A percentile compares a stretch with the other conserved stretches of the same genome.
Evolutionary conservation across 1,139 yeast species (phyloP).

Genomic region (Komagataea norvegica): DNA sequence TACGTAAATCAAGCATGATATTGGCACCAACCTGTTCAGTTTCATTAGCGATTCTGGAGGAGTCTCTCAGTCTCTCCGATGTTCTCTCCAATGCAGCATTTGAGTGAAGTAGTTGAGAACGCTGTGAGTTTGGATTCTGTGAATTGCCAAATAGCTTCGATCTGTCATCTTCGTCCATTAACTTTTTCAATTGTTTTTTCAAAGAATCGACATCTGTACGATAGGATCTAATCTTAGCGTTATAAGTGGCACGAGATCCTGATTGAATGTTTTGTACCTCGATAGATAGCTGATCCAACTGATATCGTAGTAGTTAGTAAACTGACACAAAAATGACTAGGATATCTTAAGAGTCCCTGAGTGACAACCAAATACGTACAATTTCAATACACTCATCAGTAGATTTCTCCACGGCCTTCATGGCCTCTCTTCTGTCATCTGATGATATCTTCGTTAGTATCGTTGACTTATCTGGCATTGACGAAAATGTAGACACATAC

Average conservation of each 20-base stretch:
- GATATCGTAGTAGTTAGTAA: slow-evolving; percentile 11
- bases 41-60: slow-evolving; percentile 87
- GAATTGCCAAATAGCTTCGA: slow-evolving; percentile 53
- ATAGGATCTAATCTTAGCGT: slow-evolving; percentile 67
- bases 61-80: slow-evolving; percentile 77
- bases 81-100: slow-evolving; percentile 81
- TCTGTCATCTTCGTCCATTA: slow-evolving; percentile 62
- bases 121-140: slow-evolving; percentile 57
- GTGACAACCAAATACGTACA: slow-evolving; percentile 30
- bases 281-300: slow-evolving; percentile 69
- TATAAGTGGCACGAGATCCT: slow-evolving; percentile 59
- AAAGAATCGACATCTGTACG: slow-evolving; percentile 55
- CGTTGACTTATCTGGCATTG: no score
- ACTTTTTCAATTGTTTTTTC: slow-evolving; percentile 46
- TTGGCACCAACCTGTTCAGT: slow-evolving; percentile 91
- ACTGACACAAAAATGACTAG: not conserved
- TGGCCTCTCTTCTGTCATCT: slow-evolving; percentile 45
- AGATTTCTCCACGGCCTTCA: slow-evolving; percentile 60
- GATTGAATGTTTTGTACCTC: slow-evolving; percentile 82
- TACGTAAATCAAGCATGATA: slow-evolving; percentile 80
- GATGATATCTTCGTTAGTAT: slow-evolving; percentile 16
- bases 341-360: no score
- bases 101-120: slow-evolving; percentile 75
- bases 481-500: slow-evolving; percentile 34
- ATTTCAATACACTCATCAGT: slow-evolving; percentile 77